Percentiles rank a stretch among this genome's conserved stretches.
phyloP scores from a whole-genome alignment of 257 asterid genomes.

The Ophiorrhiza pumila region DNA sequence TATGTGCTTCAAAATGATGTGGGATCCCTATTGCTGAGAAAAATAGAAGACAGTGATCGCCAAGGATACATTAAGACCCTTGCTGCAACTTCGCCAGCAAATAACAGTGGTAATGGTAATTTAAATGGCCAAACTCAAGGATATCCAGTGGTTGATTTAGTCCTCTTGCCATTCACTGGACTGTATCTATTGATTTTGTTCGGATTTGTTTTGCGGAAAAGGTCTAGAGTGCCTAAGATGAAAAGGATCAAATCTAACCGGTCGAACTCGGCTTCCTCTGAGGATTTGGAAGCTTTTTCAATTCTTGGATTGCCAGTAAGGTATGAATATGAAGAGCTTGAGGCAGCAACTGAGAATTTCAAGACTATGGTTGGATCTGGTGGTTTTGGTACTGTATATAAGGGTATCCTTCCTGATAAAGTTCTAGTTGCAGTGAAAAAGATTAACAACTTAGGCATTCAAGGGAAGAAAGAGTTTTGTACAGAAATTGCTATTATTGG shows the following conservation, averaged over 20 bases:
- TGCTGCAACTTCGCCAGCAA: slow-evolving; percentile 16
- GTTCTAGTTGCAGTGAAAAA: slow-evolving; percentile 63
- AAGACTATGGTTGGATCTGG: slow-evolving; percentile 62
- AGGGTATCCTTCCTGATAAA: slow-evolving; percentile 53
- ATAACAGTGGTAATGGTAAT: slow-evolving; percentile 11
- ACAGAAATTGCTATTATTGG: slow-evolving; percentile 70
- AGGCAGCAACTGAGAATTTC: slow-evolving; percentile 53
- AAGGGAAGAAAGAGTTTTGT: slow-evolving; percentile 63
- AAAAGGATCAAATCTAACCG: slow-evolving; percentile 12
- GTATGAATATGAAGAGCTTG: slow-evolving; percentile 49
- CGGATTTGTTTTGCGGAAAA: slow-evolving; percentile 43
- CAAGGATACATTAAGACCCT: slow-evolving; percentile 47
- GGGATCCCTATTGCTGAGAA: slow-evolving; percentile 51
- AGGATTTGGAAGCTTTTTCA: slow-evolving; percentile 39
- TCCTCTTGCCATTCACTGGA: slow-evolving; percentile 52
- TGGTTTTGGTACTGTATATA: slow-evolving; percentile 67
- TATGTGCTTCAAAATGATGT: slow-evolving; percentile 38
- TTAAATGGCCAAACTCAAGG: slow-evolving; percentile 11
- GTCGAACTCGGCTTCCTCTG: slow-evolving; percentile 24
- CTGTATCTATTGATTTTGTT: slow-evolving; percentile 31
- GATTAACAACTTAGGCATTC: slow-evolving; percentile 41
- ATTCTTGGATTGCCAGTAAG: slow-evolving; percentile 63
- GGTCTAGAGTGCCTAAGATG: slow-evolving; percentile 14
- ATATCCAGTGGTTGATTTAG: slow-evolving; percentile 41
- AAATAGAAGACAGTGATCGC: slow-evolving; percentile 16